phyloP scores from a whole-genome alignment of 2,329 filamentous ascomycete genomes.

The Aspergillus costaricaensis region DNA sequence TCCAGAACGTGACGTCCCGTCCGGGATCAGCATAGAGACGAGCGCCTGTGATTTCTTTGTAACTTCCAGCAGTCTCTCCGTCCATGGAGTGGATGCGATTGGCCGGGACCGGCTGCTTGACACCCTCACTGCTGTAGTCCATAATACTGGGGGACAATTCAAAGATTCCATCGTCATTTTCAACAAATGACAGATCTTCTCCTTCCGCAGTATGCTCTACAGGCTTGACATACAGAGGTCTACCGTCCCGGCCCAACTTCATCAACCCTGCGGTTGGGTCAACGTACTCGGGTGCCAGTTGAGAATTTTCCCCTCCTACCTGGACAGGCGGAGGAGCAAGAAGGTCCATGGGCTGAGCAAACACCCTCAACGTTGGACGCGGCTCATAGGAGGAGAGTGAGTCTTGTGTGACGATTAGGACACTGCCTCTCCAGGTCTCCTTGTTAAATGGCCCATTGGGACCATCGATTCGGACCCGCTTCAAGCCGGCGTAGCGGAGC shows the following conservation, averaged over 20 bases:
- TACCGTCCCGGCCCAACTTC: conserved; percentile 80
- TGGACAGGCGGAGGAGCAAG: conserved; percentile 75
- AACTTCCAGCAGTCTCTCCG: conserved; percentile 78
- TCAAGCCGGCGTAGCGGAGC: conserved; percentile 88
- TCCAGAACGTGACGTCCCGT: conserved; percentile 90
- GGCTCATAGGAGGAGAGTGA: conserved; percentile 78
- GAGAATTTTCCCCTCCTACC: conserved; percentile 60
- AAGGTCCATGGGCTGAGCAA: conserved; percentile 81
- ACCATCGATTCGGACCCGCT: conserved; percentile 42
- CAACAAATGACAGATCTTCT: conserved; percentile 74
- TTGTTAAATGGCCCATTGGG: conserved; percentile 53
- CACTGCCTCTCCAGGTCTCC: conserved; percentile 87
- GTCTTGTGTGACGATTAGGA: conserved; percentile 95
- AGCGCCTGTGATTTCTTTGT: conserved; percentile 78
- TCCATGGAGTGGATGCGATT: conserved; percentile 56
- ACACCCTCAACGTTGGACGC: conserved; percentile 76
- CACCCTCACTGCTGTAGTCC: conserved; percentile 41
- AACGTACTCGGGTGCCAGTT: conserved; percentile 74
- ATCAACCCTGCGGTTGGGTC: conserved; percentile 86
- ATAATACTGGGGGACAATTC: conserved; percentile 60
- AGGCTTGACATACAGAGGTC: conserved; percentile 83
- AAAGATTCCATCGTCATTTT: conserved; percentile 81
- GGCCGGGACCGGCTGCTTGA: conserved; percentile 49
- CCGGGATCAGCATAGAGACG: conserved; percentile 82
- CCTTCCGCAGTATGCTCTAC: conserved; percentile 82